phyloP scores from a whole-genome alignment of 2,329 filamentous ascomycete species.

The Endothia cerciana region DNA sequence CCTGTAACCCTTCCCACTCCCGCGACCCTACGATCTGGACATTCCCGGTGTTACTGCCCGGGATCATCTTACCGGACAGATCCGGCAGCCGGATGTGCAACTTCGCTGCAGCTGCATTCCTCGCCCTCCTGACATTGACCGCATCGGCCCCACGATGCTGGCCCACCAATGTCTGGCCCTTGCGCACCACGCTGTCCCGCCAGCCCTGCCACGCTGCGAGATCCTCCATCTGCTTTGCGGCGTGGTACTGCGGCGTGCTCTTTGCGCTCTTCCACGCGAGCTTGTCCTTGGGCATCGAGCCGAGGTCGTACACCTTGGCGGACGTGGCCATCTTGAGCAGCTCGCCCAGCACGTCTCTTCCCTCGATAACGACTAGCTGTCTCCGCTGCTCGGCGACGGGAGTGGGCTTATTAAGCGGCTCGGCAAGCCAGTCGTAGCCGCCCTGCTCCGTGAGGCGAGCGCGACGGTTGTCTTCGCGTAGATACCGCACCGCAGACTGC shows the following conservation, averaged over 20 bases:
- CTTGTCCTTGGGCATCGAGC: conserved; percentile 59
- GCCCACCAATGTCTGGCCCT: conserved; percentile 48
- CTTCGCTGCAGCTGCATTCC: conserved; percentile 46
- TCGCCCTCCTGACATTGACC: conserved; percentile 36
- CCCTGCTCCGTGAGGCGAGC: conserved; percentile 61
- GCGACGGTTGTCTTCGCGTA: conserved; percentile 69
- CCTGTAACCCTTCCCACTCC: conserved; percentile 61
- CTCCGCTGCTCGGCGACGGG: conserved; percentile 53
- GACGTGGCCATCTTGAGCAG: conserved; percentile 64
- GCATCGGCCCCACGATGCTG: conserved; percentile 30
- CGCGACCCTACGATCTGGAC: conserved; percentile 57
- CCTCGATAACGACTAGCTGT: conserved; percentile 61
- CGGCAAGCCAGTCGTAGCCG: conserved; percentile 64
- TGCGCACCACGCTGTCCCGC: conserved; percentile 59
- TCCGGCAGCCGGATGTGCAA: conserved; percentile 56
- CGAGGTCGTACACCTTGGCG: conserved; percentile 64
- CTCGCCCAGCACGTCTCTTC: conserved; percentile 65
- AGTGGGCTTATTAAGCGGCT: conserved; percentile 58
- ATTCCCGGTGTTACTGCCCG: conserved; percentile 39
- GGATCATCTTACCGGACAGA: conserved; percentile 48
- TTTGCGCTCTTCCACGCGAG: conserved; percentile 69
- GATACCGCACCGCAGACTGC: conserved; percentile 67
- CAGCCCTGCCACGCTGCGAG: conserved; percentile 65
- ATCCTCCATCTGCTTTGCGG: conserved; percentile 67
- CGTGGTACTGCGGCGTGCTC: conserved; percentile 67